Percentiles rank a stretch among this genome's conserved stretches.
Evolutionary conservation across 805 yeast genomes (phyloP).

Genomic region (Barnettozyma populi): DNA sequence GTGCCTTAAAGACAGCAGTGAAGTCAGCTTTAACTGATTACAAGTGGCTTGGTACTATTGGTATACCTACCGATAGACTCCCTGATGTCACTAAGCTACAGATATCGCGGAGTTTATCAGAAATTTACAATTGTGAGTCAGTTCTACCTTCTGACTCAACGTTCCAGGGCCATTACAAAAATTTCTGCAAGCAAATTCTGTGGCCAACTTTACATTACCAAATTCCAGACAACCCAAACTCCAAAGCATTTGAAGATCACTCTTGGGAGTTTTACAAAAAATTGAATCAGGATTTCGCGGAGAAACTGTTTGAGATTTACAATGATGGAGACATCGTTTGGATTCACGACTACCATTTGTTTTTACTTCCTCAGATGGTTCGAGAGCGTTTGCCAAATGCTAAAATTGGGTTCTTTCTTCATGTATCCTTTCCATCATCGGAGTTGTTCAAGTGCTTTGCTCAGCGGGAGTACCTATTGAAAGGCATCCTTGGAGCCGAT

Average conservation of each 20-base stretch:
- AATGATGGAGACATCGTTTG: constrained; percentile 75
- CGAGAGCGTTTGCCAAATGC: constrained; percentile 73
- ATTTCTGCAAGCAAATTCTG: constrained; percentile 87
- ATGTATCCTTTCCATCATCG: constrained; percentile 90
- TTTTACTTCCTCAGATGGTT: constrained; percentile 82
- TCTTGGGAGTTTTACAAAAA: constrained; percentile 82
- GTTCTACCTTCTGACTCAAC: constrained; percentile 73
- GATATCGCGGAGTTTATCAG: constrained; percentile 43
- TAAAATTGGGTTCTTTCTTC: constrained; percentile 85
- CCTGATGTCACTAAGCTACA: constrained; percentile 48
- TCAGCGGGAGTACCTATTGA: constrained; percentile 67
- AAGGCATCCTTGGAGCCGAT: constrained; percentile 87
- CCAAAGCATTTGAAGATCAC: constrained; percentile 92
- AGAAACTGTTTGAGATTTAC: constrained; percentile 61
- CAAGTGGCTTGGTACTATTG: constrained; percentile 86
- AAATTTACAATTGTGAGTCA: constrained; percentile 52
- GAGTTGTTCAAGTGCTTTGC: constrained; percentile 95
- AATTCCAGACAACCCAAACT: constrained; percentile 90
- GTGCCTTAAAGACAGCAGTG: constrained; percentile 82
- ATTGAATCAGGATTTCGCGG: constrained; percentile 77
- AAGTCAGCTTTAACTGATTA: constrained; percentile 46
- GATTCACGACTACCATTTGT: constrained; percentile 91
- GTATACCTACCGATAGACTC: constrained; percentile 84
- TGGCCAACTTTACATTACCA: constrained; percentile 97
- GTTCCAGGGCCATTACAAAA: constrained; percentile 85